Base-by-base conservation (phyloP, 2,329 filamentous ascomycete genomes). In the Simplicillium aogashimaense region DNA sequence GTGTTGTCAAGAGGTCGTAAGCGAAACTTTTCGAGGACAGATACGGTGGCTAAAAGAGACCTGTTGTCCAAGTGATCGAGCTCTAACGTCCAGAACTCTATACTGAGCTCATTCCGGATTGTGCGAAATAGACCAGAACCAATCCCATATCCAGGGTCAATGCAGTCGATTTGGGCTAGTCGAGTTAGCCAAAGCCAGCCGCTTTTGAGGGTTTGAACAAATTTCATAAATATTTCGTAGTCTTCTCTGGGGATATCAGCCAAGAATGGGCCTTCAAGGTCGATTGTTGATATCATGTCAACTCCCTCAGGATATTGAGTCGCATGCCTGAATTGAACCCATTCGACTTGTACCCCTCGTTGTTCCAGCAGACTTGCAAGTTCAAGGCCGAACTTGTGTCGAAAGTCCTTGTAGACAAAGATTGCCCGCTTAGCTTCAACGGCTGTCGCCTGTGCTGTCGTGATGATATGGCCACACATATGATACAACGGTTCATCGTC, bases 401-500 rank as follows among this genome's bases (percentile, higher is more conserved):
- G 42, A 3, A 40, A 33, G 2, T 38, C 35, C 7, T 46, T 29
- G 29, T 38, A 44, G n/a, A 43, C 18, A 12, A 38, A 20, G 2
- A 25, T 31, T 10, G 40, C 15, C 4, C 20, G n/a, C 13, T 28
- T 43, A 9, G 35, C 15, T 13, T 29, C n/a, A 14, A 6, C 28
- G n/a, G 18, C 12, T 15, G 35, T 36, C 34, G n/a, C 47, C 16
- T 56, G 30, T n/a, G 12, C 16, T 12, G 30, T 48, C 42, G 15
- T 31, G 29, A 14, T n/a, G 4, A 29, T 25, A 13, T 32, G 3
- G 34, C 17, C 32, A 11, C 42, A 42, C 20, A 50, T 36, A 48
- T 46, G 12, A 37, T 54, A 41, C 3, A 45, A 39, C 2, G 37
- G 37, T 4, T 38, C 43, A 25, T 44, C 42, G 43, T 58, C 45